Conservation (phyloP, 176 grass and related monocot species). For the Zoysia japonica region DNA sequence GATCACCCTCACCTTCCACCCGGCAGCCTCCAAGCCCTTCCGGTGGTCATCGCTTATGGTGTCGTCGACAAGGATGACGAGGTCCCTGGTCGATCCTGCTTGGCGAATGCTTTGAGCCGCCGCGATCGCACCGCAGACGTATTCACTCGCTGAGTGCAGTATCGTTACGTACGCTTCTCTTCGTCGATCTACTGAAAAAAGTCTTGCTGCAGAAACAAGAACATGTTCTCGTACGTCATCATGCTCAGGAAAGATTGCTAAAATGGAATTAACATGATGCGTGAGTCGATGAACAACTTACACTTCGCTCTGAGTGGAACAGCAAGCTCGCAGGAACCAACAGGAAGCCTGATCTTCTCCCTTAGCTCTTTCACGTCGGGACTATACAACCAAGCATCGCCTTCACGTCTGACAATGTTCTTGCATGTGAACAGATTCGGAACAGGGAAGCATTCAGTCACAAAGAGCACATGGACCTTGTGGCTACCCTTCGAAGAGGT, state of each 20-base stretch:
- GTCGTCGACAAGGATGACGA: conserved; percentile 82
- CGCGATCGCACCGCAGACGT: conserved; percentile 84
- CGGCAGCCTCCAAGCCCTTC: conserved; percentile 63
- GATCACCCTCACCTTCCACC: conserved; percentile 83
- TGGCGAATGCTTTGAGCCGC: conserved; percentile 91
- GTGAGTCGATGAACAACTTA: conserved; percentile 11
- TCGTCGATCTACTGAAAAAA: conserved; percentile 59
- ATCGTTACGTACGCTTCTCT: conserved; percentile 89
- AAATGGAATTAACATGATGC: neutral
- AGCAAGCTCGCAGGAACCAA: conserved; percentile 87
- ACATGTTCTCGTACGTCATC: neutral
- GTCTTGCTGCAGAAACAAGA: conserved; percentile 59
- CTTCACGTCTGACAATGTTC: conserved; percentile 74
- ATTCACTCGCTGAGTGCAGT: conserved; percentile 77
- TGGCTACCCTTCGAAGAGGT: conserved; percentile 41
- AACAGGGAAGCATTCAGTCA: conserved; percentile 77
- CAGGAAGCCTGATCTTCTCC: conserved; percentile 82
- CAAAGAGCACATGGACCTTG: conserved; percentile 69
- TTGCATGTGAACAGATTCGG: conserved; percentile 90
- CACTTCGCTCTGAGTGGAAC: conserved; percentile 85
- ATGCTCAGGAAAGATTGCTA: conserved; percentile 5
- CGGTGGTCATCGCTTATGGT: conserved; percentile 67
- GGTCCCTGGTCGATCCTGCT: conserved; percentile 76
- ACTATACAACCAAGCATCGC: conserved; percentile 73
- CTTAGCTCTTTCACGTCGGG: conserved; percentile 64